Evolutionary conservation across 495 filamentous ascomycete species (phyloP).

Genomic region (Daldinia concentrica): DNA sequence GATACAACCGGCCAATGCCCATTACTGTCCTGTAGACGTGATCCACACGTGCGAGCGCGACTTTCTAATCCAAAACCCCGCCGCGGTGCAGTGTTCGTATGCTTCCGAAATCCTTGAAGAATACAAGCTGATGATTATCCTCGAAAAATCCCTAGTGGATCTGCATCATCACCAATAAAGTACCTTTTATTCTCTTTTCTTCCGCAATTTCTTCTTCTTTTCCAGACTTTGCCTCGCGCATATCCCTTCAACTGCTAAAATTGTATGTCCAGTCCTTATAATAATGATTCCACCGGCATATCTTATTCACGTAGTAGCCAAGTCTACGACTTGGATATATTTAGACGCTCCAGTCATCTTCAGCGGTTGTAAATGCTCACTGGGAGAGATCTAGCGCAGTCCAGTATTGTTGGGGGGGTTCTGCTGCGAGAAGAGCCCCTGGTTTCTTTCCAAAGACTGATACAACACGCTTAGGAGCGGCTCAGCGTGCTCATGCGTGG

Average conservation of each 20-base stretch:
- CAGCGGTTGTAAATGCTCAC: neutral
- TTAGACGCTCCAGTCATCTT: neutral
- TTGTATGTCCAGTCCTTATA: neutral
- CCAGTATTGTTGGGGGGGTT: neutral
- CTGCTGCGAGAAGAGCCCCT: neutral
- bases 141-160: neutral
- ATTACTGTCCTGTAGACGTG: constrained; percentile 19
- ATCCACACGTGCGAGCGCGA: constrained; percentile 1
- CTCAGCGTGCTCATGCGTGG: constrained; percentile 43
- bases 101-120: neutral
- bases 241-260: neutral
- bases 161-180: neutral
- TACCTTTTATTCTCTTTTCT: neutral
- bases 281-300: neutral
- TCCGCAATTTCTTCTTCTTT: neutral
- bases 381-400: neutral
- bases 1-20: constrained; percentile 22
- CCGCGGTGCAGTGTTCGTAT: neutral
- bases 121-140: constrained; percentile 1
- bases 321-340: neutral
- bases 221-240: neutral
- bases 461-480: constrained; percentile 54
- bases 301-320: constrained; percentile 1
- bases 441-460: constrained; percentile 41
- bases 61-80: constrained; percentile 18